Evolutionary conservation across 208 protist genomes (phyloP), one percentile per base, ranked within the genome.

Genomic region (Leptomonas pyrrhocoris): DNA sequence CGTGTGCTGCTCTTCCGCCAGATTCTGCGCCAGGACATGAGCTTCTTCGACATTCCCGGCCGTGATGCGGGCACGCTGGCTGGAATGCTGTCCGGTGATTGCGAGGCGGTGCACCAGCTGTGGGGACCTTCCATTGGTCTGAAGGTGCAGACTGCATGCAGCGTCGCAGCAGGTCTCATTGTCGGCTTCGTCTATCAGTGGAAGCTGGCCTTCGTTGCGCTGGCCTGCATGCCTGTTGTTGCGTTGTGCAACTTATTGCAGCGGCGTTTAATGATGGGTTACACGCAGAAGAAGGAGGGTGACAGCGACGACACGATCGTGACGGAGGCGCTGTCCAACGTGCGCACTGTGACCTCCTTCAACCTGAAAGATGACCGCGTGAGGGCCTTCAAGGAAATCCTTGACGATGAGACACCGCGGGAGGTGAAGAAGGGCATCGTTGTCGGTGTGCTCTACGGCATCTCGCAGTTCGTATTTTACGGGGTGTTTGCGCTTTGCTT

Each of bases 11-110:
- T 94, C 3, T 87, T 90, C 68, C 74, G 73, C 13, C 74, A 89
- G 56, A 88, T 94, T 23, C 48, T 94, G 27, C 83, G 85, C 1
- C 89, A 94, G 68, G 89, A 94, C 62, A 88, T 90, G 80, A 89
- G 61, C 77, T 94, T 93, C 74, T 94, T 93, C 61, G 89, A 94
- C 66, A 88, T 79, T 38, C 83, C 80, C n/a, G 77, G 81, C 9
- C 80, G 84, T 25, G 88, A 94, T 59, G 74, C 88, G 7, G 88
- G 85, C 15, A 77, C 74, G 15, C 77, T 94, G 13, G 63, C 80
- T 23, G 80, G 80, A 13, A 86, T 94, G 77, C 84, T 94, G 5
- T 88, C 85, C 27, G 84, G 88, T 46, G 88, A 91, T 60, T 91
- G 88, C 63, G 85, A 94, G 75, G 81, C 83, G 1, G 76, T 94